A percentile compares a stretch with the other conserved stretches of the same genome.
These are phyloP conservation scores for Fomitopsis serialis DNA, from an alignment of 768 basidiomycete species.

Conservation along the genomic window DNA sequence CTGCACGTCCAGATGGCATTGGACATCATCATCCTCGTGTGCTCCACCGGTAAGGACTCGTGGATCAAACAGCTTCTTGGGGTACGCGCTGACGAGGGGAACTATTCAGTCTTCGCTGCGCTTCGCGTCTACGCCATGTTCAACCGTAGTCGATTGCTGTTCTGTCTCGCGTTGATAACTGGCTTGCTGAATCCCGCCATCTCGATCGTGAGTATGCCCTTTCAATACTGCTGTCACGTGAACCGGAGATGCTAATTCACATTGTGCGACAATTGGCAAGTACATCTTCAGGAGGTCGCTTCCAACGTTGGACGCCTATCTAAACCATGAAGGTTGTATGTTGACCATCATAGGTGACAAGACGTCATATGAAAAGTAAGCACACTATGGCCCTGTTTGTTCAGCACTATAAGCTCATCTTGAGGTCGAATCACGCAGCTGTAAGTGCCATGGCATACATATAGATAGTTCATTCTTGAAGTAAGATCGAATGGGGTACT, in stretches of 20 bases:
- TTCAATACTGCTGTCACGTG: not conserved
- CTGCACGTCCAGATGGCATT: not conserved
- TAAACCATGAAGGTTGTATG: not conserved
- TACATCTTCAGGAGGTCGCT: not conserved
- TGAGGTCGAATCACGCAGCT: too few relatives aligned
- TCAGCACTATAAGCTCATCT: not conserved
- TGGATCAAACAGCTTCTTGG: too few relatives aligned
- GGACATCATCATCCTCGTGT: not conserved
- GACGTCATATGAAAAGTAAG: not conserved
- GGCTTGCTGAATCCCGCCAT: not conserved
- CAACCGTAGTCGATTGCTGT: not conserved
- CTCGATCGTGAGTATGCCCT: not conserved
- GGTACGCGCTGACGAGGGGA: too few relatives aligned
- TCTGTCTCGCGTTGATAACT: not conserved
- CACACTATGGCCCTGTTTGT: not conserved
- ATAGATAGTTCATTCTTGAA: too few relatives aligned
- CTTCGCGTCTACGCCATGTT: not conserved
- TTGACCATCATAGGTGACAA: not conserved
- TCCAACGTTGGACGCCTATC: not conserved
- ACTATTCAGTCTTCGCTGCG: constrained; percentile 1
- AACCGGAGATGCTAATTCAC: too few relatives aligned
- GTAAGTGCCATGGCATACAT: too few relatives aligned
- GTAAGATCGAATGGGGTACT: too few relatives aligned
- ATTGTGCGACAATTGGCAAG: not conserved
- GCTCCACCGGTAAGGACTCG: not conserved